Conservation (phyloP, 441 rosid species). For the Monsonia emarginata region DNA sequence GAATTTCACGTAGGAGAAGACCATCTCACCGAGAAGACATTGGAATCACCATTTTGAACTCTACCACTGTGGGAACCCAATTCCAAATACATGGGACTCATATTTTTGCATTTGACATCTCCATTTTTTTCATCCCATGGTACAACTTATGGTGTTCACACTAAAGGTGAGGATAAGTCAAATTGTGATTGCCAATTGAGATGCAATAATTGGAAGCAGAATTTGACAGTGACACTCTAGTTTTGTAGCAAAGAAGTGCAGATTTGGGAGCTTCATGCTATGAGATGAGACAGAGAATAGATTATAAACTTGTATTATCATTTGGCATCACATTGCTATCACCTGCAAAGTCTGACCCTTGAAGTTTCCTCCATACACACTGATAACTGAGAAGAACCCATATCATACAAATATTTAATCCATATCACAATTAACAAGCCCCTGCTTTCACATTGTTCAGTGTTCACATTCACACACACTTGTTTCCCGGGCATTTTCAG, state of each 20-base stretch:
- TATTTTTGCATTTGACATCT: too few relatives aligned
- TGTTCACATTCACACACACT: background rate
- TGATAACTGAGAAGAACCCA: background rate
- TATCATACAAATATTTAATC: background rate
- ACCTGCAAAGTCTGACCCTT: background rate
- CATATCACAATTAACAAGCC: background rate
- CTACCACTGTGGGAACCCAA: too few relatives aligned
- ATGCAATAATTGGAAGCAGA: conserved; percentile 1
- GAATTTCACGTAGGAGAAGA: too few relatives aligned
- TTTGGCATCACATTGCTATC: background rate
- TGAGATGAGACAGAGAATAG: background rate
- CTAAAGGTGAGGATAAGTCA: background rate
- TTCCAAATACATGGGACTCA: too few relatives aligned
- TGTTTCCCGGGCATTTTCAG: too few relatives aligned
- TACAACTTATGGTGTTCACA: background rate
- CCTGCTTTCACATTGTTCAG: background rate
- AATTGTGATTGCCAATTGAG: background rate
- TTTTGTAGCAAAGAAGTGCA: background rate
- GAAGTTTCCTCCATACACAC: background rate
- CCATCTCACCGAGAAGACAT: too few relatives aligned
- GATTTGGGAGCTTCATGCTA: background rate
- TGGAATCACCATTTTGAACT: too few relatives aligned
- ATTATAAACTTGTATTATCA: background rate
- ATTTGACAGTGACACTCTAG: background rate
- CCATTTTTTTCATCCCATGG: too few relatives aligned